Evolutionary conservation across 352 stramenopile species (phyloP), one percentile per base, ranked within the genome.

Genomic region (Phytophthora palmivora): DNA sequence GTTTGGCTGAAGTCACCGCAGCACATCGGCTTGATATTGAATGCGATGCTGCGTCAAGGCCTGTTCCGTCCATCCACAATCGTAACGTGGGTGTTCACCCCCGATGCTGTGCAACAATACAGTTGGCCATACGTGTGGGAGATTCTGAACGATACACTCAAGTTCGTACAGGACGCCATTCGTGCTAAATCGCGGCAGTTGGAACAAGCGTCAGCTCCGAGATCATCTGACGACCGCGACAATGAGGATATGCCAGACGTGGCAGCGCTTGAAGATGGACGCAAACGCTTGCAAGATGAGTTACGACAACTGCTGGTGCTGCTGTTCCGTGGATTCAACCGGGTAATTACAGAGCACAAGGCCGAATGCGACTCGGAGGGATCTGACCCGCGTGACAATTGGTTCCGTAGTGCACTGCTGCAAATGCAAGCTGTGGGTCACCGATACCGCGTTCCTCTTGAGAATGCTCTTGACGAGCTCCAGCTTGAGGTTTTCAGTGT

Each of bases 61-160:
- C 67, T 94, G 11, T 73, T 95, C 24, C 69, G 76, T 38, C 75
- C 83, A 14, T 74, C 72, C n/a, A 91, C 84, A 34, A 91, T 95
- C 36, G 71, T 82, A 7, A 82, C 78, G 58, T 95, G 87, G 87
- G 74, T 94, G 18, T 92, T 93, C 66, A 92, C 81, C 8, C 51
- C 82, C 5, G 87, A 95, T 43, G 83, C 84, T 4, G 77, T 93
- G 16, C 87, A 94, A 72, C 87, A 95, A 58, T 95, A 93, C 69
- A 94, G 87, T 68, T 95, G 87, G 87, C 87, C 85, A 32, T 95
- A 95, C 57, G 82, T 95, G 42, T 95, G 87, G 87, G 80, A 79
- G 5, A 92, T 95, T 41, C 49, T 92, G 32, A 72, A 89, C 49
- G 83, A 91, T 36, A 91, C 87, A 19, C 39, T 95, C 22, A 70